phyloP scores from a whole-genome alignment of 106 monocot genomes.

The Posidonia australis region DNA sequence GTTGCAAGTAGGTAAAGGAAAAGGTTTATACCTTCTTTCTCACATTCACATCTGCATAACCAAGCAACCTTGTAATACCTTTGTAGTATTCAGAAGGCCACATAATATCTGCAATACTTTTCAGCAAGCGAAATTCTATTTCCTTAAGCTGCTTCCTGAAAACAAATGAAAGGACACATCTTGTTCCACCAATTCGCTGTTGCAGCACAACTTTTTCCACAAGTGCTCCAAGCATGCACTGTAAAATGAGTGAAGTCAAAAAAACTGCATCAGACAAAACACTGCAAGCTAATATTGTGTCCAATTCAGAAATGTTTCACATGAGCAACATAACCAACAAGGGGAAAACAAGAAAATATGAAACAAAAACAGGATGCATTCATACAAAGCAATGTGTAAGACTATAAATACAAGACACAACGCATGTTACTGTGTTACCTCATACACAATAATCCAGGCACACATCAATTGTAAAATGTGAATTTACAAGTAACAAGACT shows the following conservation, averaged over 20 bases:
- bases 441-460: too few relatives aligned
- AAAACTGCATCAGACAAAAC: not conserved
- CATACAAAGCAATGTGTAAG: too few relatives aligned
- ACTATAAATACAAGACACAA: too few relatives aligned
- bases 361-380: too few relatives aligned
- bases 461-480: too few relatives aligned
- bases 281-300: not conserved
- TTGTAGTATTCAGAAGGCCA: conserved; percentile 54
- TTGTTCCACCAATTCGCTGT: conserved; percentile 26
- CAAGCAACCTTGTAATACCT: conserved; percentile 42
- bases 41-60: conserved; percentile 32
- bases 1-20: not conserved
- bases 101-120: conserved; percentile 44
- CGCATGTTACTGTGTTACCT: too few relatives aligned
- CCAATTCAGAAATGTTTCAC: too few relatives aligned
- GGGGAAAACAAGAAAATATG: too few relatives aligned
- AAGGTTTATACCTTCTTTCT: conserved; percentile 77
- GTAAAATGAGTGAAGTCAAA: conserved; percentile 2
- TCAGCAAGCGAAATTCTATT: conserved; percentile 28
- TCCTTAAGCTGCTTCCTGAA: conserved; percentile 30
- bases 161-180: conserved; percentile 22
- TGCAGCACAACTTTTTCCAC: conserved; percentile 65
- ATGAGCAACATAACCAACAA: too few relatives aligned
- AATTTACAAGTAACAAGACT: too few relatives aligned
- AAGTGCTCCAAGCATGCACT: conserved; percentile 55